Evolutionary conservation across 2,329 filamentous ascomycete genomes (phyloP).

Genomic region (Remersonia thermophila): DNA sequence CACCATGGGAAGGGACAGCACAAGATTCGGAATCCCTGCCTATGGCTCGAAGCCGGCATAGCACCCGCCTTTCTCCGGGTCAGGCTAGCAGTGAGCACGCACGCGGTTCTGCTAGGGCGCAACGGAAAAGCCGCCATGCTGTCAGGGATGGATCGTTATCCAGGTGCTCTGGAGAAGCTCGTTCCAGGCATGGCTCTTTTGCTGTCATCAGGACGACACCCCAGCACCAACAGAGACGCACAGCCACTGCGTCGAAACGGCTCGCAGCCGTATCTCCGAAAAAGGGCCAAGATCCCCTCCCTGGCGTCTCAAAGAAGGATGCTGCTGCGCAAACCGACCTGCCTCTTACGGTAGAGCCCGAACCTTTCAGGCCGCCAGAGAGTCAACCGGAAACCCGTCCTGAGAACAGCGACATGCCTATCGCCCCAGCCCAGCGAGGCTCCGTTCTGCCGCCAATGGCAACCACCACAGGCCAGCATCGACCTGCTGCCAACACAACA

Average conservation of each 20-base stretch:
- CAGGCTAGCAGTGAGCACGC: not conserved
- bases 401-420: not conserved
- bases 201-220: too few species aligned
- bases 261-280: not conserved
- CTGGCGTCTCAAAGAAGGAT: constrained; percentile 2
- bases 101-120: too few species aligned
- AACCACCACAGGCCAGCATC: too few species aligned
- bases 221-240: not conserved
- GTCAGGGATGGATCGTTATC: too few species aligned
- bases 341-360: constrained; percentile 6
- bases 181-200: not conserved
- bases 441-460: too few species aligned
- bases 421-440: too few species aligned
- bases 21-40: not conserved
- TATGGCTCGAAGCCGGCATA: not conserved
- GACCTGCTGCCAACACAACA: too few species aligned
- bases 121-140: too few species aligned
- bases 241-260: too few species aligned
- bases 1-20: not conserved
- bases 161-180: not conserved
- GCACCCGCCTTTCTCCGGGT: too few species aligned
- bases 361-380: not conserved
- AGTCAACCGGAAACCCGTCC: not conserved
- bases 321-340: constrained; percentile 12
- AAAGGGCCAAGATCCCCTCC: not conserved